phyloP scores from a whole-genome alignment of 139 green algal genomes.

The Chlorella sp. region DNA sequence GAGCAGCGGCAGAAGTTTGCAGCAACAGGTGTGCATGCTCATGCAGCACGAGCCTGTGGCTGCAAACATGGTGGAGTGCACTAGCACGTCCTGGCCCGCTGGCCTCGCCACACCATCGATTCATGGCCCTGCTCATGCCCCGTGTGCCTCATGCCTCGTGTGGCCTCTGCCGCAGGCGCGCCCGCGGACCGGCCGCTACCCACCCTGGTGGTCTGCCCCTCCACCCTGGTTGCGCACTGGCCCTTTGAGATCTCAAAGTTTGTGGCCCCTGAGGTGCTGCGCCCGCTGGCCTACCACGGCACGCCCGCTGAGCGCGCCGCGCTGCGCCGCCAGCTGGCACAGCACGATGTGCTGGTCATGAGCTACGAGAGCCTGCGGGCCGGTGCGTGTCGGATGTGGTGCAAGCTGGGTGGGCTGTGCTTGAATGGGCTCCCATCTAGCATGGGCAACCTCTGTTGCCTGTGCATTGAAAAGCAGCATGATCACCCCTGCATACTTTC shows the following conservation, averaged over 20 bases:
- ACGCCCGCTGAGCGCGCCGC: slow-evolving; percentile 50
- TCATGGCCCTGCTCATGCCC: background rate
- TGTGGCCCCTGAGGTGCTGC: slow-evolving; percentile 59
- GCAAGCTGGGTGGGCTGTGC: background rate
- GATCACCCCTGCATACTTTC: no score
- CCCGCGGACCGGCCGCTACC: slow-evolving; percentile 32
- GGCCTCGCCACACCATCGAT: no score
- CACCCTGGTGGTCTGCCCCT: slow-evolving; percentile 91
- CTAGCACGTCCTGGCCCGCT: no score
- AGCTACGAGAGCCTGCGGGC: slow-evolving; percentile 88
- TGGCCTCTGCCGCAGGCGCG: background rate
- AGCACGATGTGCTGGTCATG: slow-evolving; percentile 80
- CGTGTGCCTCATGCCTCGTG: no score
- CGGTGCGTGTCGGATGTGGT: background rate
- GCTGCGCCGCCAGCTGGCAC: slow-evolving; percentile 29
- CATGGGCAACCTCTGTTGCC: no score
- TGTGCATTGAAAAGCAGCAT: no score
- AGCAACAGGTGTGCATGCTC: background rate
- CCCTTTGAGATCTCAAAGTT: slow-evolving; percentile 85
- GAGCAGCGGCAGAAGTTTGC: slow-evolving; percentile 29
- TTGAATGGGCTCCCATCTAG: background rate
- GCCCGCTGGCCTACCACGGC: slow-evolving; percentile 75
- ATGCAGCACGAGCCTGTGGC: no score
- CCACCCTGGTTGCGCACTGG: slow-evolving; percentile 96
- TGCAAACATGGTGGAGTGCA: no score